Evolutionary conservation across 441 rosid genomes (phyloP).

Genomic region (Eugenia klotzschiana): DNA sequence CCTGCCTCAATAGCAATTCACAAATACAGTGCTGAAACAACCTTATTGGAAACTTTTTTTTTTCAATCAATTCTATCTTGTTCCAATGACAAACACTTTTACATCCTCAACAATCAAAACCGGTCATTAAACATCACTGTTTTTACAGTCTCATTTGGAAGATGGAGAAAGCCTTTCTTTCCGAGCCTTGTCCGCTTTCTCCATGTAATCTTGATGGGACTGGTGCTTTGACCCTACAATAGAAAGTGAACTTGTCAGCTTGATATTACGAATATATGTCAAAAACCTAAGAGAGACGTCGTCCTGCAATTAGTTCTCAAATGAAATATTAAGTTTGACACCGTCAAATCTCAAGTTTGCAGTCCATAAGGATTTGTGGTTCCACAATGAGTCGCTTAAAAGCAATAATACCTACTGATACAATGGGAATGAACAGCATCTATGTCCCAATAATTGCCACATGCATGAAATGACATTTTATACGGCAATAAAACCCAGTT

Average conservation of each 20-base stretch:
- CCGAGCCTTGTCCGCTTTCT: constrained; percentile 65
- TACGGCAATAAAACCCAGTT: not conserved
- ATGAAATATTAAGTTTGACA: not conserved
- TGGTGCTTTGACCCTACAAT: constrained; percentile 51
- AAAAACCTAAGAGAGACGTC: not conserved
- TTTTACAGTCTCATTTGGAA: constrained; percentile 15
- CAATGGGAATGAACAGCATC: not conserved
- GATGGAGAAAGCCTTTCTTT: constrained; percentile 54
- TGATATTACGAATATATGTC: not conserved
- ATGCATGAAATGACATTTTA: not conserved
- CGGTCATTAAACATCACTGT: not conserved
- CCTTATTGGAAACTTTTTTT: not conserved
- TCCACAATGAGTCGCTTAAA: not conserved
- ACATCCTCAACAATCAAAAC: not conserved
- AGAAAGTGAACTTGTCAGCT: not conserved
- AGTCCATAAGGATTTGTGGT: not conserved
- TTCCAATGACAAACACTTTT: not conserved
- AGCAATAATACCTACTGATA: not conserved
- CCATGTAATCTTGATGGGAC: constrained; percentile 84
- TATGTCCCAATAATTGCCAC: not conserved
- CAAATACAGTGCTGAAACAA: not conserved
- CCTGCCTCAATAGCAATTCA: not conserved
- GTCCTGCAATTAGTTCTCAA: not conserved
- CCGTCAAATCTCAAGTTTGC: not conserved
- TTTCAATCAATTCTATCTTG: not conserved